Percentiles rank a stretch among this genome's conserved stretches.
Conservation (phyloP, 169 alveolate species). For the Haemoproteus tartakovskyi region DNA sequence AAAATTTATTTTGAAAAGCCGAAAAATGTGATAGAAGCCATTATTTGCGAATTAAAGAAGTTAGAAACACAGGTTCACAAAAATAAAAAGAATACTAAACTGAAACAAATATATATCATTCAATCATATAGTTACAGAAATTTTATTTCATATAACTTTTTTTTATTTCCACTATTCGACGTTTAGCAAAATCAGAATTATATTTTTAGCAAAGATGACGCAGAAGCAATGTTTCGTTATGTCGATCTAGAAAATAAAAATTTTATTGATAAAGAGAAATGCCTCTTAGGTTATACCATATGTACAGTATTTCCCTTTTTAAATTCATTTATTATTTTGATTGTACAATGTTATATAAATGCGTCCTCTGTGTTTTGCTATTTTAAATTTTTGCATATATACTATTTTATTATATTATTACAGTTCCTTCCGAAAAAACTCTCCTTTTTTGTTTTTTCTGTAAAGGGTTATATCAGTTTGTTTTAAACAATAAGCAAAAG, state of each 20-base stretch:
- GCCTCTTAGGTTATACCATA: slow-evolving; percentile 33
- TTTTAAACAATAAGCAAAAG: slow-evolving; percentile 44
- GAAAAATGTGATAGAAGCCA: slow-evolving; percentile 24
- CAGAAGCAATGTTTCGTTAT: slow-evolving; percentile 22
- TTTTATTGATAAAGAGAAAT: slow-evolving; percentile 42
- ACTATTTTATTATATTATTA: background rate
- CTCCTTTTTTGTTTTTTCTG: background rate
- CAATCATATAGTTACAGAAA: background rate
- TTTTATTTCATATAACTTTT: background rate
- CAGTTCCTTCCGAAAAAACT: background rate
- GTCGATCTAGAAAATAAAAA: slow-evolving; percentile 45
- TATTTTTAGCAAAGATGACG: slow-evolving; percentile 22
- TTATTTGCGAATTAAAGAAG: slow-evolving; percentile 23
- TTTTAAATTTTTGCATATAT: background rate
- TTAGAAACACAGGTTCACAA: slow-evolving; percentile 37
- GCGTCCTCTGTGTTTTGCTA: too few species aligned
- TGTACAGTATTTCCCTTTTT: too few species aligned
- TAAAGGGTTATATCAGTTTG: slow-evolving; percentile 57
- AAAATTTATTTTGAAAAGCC: slow-evolving; percentile 40
- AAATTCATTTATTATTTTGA: too few species aligned
- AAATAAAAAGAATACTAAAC: background rate
- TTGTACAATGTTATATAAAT: too few species aligned
- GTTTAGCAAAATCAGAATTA: slow-evolving; percentile 4
- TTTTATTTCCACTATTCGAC: background rate
- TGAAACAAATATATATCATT: background rate